Conservation (phyloP, 495 filamentous ascomycete species). For the Penicillium pulvis region DNA sequence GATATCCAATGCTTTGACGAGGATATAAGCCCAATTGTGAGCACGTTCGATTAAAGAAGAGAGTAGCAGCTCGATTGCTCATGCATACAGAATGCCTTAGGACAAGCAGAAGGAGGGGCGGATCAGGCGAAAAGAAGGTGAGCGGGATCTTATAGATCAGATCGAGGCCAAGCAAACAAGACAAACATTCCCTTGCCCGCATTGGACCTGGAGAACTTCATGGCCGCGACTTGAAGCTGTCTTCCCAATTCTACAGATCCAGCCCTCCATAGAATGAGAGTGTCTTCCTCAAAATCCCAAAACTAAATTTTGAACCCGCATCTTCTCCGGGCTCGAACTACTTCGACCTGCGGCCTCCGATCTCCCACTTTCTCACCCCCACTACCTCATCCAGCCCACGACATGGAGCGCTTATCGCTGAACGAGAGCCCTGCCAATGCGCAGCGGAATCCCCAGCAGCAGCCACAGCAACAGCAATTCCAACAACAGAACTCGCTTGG, state of each 20-base stretch:
- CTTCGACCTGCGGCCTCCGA: background rate
- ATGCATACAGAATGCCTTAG: background rate
- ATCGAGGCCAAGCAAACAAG: conserved; percentile 7
- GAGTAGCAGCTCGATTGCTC: background rate
- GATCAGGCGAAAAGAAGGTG: conserved; percentile 6
- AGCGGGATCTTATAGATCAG: conserved; percentile 11
- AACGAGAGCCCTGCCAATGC: conserved; percentile 38
- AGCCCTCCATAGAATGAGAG: conserved; percentile 10
- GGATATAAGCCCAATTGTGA: background rate
- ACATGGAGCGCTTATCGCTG: conserved; percentile 47
- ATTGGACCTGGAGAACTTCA: conserved; percentile 10
- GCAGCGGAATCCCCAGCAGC: conserved; percentile 19
- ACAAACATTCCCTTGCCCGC: conserved; percentile 7
- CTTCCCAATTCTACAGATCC: background rate
- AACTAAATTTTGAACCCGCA: background rate
- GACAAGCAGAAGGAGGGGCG: background rate
- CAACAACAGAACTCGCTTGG: conserved; percentile 32
- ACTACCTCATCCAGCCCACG: conserved; percentile 11
- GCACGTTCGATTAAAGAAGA: background rate
- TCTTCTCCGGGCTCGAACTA: background rate
- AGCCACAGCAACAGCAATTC: conserved; percentile 6
- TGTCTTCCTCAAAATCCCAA: conserved; percentile 1
- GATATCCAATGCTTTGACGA: background rate
- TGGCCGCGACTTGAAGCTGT: background rate
- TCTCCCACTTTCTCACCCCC: conserved; percentile 12